Base-by-base conservation (phyloP, 768 basidiomycete genomes). In the Boletellus emodensis region DNA sequence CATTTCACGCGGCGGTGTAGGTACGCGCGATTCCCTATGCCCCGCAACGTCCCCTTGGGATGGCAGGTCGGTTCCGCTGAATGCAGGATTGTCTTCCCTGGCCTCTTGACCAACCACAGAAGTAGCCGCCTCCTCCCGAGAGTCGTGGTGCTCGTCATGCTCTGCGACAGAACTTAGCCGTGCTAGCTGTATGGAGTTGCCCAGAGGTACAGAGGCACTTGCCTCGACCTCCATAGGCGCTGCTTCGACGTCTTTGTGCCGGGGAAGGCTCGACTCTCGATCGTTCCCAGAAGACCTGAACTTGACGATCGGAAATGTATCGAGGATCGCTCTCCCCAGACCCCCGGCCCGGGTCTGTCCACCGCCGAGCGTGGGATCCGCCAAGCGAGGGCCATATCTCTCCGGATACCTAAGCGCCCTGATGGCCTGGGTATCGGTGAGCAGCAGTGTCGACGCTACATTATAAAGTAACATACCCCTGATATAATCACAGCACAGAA, bases 291-390 rank as follows among this genome's bases (percentile, higher is more conserved):
- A 65, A 10, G 63, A 50, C 6, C 83, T 82, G 59, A 94, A 98
- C 66, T 93, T 92, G 70, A 95, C 85, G 54, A 96, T 72, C 4
- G 94, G 94, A 72, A 98, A 98, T 3, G 94, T 96, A 58, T 98
- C 94, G 48, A 98, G 74, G 50, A 98, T 94, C 17, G 95, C 95
- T 17, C 90, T 83, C 2, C 90, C 88, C 44, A 98, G 76, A 7
- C 94, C 94, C n/a, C 81, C 73, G 0, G 91, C 87, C 4, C 90
- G 82, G 44, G 82, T 85, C 61, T 85, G 85, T 34, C 75, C 73
- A 28, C 56, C 70, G 39, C 48, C 61, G 44, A 46, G 47, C 13
- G 49, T 48, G 1, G 60, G 58, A 44, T 70, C 64, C 12, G 71
- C 71, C 3, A 72, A 58, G 47, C 92, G 78, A 11, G 90, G 89